Base-by-base conservation (phyloP, 768 basidiomycete genomes). In the Clitopilus passeckerianus region DNA sequence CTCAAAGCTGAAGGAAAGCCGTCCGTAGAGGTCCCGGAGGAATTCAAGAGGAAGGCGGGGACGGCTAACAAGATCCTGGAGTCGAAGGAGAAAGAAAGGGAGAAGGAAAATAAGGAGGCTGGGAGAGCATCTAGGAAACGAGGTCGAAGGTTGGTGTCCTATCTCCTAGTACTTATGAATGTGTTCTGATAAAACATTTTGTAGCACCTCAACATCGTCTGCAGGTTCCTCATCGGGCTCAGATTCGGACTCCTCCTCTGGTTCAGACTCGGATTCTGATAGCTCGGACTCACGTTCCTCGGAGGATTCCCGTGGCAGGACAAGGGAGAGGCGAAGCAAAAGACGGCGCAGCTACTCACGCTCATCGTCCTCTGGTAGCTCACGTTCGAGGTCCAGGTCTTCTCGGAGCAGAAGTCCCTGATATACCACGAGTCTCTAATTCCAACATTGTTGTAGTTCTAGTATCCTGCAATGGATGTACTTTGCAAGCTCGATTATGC, bases 31-130 rank as follows among this genome's bases (percentile, higher is more conserved):
- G 84, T 94, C 10, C 94, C 94, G 4, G 93, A 95, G 61, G 95
- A 97, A 71, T 95, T 97, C 73, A 93, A 86, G 78, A 81, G 74
- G 61, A 87, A 87, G 91, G 81, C 72, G 20, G 93, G 93, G 1
- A 86, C 85, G n/a, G 94, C 94, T 20, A 87, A 94, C 67, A 85
- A 82, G 66, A 95, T 97, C 43, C 68, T 97, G 24, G 89, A 88
- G 67, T 84, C 80, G 20, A 94, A 90, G 66, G 92, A 94, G 72
- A 91, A 89, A 68, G 87, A 87, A 63, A 74, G 91, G 37, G 76
- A 77, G 61, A 80, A 80, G 62, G 71, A 66, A 23, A 76, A 77
- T 61, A 80, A 80, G 61, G 71, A 66, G 24, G 76, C 27, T 70
- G 76, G 58, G 72, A 74, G 61, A 71, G 67, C 30, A 77, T 69